Percentiles rank a stretch among this genome's conserved stretches.
phyloP scores from a whole-genome alignment of 2,329 filamentous ascomycete species.

The Cercospora beticola region DNA sequence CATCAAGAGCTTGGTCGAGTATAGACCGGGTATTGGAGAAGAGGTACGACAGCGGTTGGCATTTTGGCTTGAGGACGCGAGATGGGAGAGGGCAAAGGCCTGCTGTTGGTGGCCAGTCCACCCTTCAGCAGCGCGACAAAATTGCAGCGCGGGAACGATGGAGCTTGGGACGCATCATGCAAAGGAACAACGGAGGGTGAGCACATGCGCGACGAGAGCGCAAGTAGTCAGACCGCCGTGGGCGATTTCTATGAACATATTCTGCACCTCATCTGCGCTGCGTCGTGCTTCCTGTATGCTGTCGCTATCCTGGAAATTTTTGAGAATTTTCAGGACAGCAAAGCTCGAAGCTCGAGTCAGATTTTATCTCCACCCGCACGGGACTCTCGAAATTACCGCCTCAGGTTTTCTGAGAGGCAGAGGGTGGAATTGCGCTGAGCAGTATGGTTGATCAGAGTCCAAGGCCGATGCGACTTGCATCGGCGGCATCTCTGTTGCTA shows the following conservation, averaged over 20 bases:
- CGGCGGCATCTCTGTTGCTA: background rate
- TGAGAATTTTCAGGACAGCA: no score
- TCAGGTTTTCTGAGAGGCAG: background rate
- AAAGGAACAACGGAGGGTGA: background rate
- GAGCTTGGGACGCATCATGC: background rate
- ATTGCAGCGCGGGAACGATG: background rate
- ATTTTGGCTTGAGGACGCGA: no score
- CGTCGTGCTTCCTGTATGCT: background rate
- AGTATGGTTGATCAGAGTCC: background rate
- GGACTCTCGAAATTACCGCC: background rate
- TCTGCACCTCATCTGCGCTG: background rate
- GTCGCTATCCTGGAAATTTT: background rate
- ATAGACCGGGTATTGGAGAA: slow-evolving; percentile 29
- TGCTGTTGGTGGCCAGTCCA: no score
- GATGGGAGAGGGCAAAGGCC: no score
- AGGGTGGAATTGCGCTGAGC: background rate
- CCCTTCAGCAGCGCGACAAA: no score
- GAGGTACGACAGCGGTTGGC: no score
- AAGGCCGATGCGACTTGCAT: background rate
- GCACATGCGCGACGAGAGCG: no score
- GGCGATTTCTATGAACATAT: background rate
- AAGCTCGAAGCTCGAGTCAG: background rate
- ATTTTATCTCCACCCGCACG: background rate
- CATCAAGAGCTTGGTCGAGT: slow-evolving; percentile 47
- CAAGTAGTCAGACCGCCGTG: no score